Base-by-base conservation (phyloP, 176 grass and related monocot species). In the Musa acuminata region DNA sequence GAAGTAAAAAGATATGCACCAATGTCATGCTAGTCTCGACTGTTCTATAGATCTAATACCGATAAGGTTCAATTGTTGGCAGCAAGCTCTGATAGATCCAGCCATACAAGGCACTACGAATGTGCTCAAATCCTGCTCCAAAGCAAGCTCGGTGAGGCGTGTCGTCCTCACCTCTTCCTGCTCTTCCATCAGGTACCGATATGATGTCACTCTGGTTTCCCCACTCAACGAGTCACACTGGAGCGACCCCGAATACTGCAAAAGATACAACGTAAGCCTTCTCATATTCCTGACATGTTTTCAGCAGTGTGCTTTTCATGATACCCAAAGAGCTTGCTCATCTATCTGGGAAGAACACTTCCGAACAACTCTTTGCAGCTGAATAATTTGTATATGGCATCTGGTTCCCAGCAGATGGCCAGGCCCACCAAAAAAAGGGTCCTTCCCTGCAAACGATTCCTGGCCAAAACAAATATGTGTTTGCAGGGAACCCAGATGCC, bases 161-260 rank as follows among this genome's bases (percentile, higher is more conserved):
- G 84, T 91, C 12, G 92, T 96, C 62, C 79, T 96, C 84, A 96
- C 89, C 53, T 96, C 92, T 67, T 92, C 89, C 35, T 89, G 86
- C 84, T 91, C 92, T 52, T 73, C 77, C 74, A 79, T 92, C 17
- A 81, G 92, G 23, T 89, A 96, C 81, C 84, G 91, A 66, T 80
- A 84, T 50, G 86, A 87, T 81, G 73, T 69, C 52, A 88, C 76
- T 49, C 2, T 51, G 1, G 11, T 50, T 55, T 79, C 85, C 64
- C 49, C 92, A 9, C 86, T 96, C 63, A 87, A 85, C 62, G 92
- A 96, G 69, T 85, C 89, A 1, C 89, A 96, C 80, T 92, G 92
- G 92, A 83, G 78, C 62, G 92, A 96, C 77, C 75, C 77, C 27
- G 84, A 87, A 1, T 96, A 96, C 78, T 96, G 88, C 84, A 85